Conservation (phyloP, 2,329 filamentous ascomycete species). For the Aspergillus ochraceus region DNA sequence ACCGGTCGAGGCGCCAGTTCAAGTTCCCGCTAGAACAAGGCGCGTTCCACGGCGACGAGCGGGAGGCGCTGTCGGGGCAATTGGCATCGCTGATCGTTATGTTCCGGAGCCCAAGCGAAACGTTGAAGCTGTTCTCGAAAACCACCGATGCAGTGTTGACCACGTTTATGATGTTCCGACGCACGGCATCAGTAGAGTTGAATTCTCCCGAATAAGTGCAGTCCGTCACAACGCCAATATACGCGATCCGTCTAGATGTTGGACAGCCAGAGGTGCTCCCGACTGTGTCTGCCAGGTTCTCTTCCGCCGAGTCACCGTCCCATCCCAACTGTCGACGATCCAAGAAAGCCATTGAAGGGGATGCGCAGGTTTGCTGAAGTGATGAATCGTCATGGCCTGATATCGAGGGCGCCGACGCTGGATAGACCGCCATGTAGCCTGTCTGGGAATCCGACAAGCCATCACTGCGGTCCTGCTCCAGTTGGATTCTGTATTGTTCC, state of each 20-base stretch:
- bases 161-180: constrained; percentile 48
- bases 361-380: neutral
- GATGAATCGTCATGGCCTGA: neutral
- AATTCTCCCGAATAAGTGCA: constrained; percentile 79
- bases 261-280: constrained; percentile 80
- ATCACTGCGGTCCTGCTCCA: neutral
- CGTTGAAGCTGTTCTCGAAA: constrained; percentile 87
- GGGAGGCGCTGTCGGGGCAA: constrained; percentile 68
- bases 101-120: constrained; percentile 81
- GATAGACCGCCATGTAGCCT: neutral
- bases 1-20: constrained; percentile 57
- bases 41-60: constrained; percentile 38
- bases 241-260: constrained; percentile 75
- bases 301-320: neutral
- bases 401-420: neutral
- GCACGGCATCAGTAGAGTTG: constrained; percentile 52
- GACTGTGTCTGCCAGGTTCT: constrained; percentile 63
- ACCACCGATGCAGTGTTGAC: constrained; percentile 81
- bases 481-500: constrained; percentile 3
- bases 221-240: constrained; percentile 85
- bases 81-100: constrained; percentile 69
- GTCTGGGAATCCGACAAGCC: neutral
- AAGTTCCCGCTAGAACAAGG: constrained; percentile 17
- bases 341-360: neutral
- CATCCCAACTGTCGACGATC: neutral